A percentile compares a stretch with the other conserved stretches of the same genome.
Evolutionary conservation across 2,329 filamentous ascomycete genomes (phyloP).

Genomic region (Chrysosporium queenslandicum): DNA sequence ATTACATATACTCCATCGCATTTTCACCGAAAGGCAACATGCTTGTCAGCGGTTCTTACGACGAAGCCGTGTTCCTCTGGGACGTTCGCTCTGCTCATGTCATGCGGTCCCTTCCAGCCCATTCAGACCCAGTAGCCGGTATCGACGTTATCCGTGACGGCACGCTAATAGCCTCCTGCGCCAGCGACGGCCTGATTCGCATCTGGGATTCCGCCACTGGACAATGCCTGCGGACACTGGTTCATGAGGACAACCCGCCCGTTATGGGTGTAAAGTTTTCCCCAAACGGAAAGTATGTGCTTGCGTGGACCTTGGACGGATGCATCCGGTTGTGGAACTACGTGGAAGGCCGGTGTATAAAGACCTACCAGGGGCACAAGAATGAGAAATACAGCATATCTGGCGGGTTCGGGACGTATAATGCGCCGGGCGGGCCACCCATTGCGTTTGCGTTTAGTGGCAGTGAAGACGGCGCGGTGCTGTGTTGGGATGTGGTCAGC

Average conservation of each 20-base stretch:
- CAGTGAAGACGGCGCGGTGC: conserved; percentile 70
- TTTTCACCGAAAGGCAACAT: conserved; percentile 99
- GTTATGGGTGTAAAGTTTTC: conserved; percentile 85
- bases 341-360: conserved; percentile 78
- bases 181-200: conserved; percentile 80
- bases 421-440: conserved; percentile 22
- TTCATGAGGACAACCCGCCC: conserved; percentile 90
- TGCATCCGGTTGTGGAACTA: conserved; percentile 93
- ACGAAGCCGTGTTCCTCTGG: conserved; percentile 95
- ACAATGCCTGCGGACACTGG: conserved; percentile 85
- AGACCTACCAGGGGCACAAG: conserved; percentile 89
- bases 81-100: conserved; percentile 78
- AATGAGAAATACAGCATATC: conserved; percentile 79
- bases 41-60: conserved; percentile 86
- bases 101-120: conserved; percentile 85
- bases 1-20: conserved; percentile 86
- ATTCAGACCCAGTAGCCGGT: conserved; percentile 86
- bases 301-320: conserved; percentile 84
- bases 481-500: conserved; percentile 82
- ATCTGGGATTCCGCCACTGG: conserved; percentile 95
- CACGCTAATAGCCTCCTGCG: conserved; percentile 83
- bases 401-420: conserved; percentile 66
- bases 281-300: conserved; percentile 84
- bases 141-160: conserved; percentile 91
- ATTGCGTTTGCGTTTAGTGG: conserved; percentile 65